phyloP scores from a whole-genome alignment of 176 grass and related monocot species.

The Avena eriantha region DNA sequence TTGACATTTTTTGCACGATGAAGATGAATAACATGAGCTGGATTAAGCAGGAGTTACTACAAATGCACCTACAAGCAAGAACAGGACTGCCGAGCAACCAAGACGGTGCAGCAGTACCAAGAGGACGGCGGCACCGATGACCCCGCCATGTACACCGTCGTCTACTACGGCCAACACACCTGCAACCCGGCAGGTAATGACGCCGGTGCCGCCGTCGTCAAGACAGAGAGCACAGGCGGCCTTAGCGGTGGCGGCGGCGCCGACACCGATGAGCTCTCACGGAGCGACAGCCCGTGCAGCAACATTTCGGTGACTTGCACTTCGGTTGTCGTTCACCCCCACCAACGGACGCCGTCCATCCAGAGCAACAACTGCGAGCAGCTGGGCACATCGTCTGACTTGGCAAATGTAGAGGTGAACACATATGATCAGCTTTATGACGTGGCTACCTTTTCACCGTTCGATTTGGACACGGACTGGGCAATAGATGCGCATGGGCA shows the following conservation, averaged over 20 bases:
- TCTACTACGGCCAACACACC: conserved; percentile 51
- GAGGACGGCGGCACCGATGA: not conserved
- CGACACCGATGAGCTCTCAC: not conserved
- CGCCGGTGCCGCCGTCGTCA: not conserved
- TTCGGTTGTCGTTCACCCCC: conserved; percentile 15
- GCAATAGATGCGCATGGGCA: not conserved
- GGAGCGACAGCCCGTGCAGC: conserved; percentile 9
- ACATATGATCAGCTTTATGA: conserved; percentile 3
- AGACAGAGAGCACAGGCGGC: not conserved
- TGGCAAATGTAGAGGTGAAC: not conserved
- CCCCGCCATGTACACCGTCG: conserved; percentile 23
- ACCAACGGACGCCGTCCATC: not conserved
- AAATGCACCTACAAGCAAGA: conserved; percentile 48
- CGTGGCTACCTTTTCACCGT: not conserved
- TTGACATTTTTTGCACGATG: not conserved
- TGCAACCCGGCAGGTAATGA: conserved; percentile 25
- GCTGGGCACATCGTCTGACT: conserved; percentile 8
- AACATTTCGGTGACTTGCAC: conserved; percentile 18
- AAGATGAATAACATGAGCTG: not conserved
- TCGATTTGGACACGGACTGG: not conserved
- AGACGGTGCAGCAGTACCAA: conserved; percentile 39
- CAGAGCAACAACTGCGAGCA: conserved; percentile 17
- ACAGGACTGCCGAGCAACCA: conserved; percentile 39
- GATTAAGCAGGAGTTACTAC: conserved; percentile 44
- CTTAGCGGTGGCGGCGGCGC: not conserved